These are phyloP conservation scores for Lotus japonicus DNA, from an alignment of 306 rosid genomes.

Conservation along the genomic window DNA sequence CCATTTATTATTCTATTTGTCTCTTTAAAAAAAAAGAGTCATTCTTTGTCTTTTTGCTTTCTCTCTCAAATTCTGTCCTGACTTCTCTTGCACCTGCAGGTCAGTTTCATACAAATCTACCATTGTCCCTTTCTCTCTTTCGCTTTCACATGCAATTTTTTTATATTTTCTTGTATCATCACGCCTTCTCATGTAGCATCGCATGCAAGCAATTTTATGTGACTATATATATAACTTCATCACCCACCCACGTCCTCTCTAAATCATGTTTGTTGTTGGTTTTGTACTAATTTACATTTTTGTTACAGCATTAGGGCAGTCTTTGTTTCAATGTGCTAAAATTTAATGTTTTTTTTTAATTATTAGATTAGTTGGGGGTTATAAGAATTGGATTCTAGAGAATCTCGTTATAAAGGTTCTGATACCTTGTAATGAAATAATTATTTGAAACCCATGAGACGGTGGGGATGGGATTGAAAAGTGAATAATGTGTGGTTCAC, in stretches of 20 bases:
- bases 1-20: background rate
- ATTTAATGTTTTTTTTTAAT: too few relatives aligned
- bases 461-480: too few relatives aligned
- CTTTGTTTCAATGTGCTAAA: background rate
- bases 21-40: too few relatives aligned
- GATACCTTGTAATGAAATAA: too few relatives aligned
- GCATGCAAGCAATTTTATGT: constrained; percentile 11
- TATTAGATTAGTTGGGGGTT: too few relatives aligned
- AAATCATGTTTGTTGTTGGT: background rate
- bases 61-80: background rate
- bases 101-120: background rate
- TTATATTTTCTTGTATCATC: background rate
- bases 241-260: background rate
- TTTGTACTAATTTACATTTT: background rate
- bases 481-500: too few relatives aligned
- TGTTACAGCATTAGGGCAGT: background rate
- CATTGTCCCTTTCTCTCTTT: background rate
- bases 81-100: constrained; percentile 9
- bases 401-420: too few relatives aligned
- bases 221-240: background rate
- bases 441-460: too few relatives aligned
- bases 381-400: too few relatives aligned
- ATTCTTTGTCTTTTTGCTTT: background rate
- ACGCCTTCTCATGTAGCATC: too few relatives aligned
- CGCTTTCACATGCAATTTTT: background rate